phyloP scores from a whole-genome alignment of 1,284 basidiomycete species.

The Veloboletus limbatus region DNA sequence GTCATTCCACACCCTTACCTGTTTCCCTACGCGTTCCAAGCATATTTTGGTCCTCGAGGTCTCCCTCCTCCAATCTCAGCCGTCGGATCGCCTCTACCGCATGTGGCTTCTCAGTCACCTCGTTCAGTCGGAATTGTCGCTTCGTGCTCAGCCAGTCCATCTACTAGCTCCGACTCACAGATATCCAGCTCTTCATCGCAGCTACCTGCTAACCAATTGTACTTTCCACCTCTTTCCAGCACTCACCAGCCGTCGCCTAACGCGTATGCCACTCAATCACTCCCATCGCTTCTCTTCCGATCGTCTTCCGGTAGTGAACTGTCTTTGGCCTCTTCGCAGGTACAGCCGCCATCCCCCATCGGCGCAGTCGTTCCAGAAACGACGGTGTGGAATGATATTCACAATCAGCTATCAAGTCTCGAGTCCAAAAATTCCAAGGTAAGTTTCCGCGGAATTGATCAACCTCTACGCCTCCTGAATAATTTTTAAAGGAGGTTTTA shows the following conservation, averaged over 20 bases:
- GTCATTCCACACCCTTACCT: conserved; percentile 21
- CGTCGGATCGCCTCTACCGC: conserved; percentile 36
- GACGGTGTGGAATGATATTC: conserved; percentile 13
- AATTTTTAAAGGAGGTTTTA: too few relatives aligned
- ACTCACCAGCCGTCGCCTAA: conserved; percentile 13
- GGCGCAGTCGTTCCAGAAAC: neutral
- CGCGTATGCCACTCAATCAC: conserved; percentile 8
- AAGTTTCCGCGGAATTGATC: neutral
- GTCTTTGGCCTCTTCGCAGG: neutral
- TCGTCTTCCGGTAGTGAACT: neutral
- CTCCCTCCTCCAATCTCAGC: conserved; percentile 45
- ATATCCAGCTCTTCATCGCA: conserved; percentile 9
- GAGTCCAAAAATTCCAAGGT: conserved; percentile 15
- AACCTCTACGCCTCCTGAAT: too few relatives aligned
- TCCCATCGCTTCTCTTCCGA: conserved; percentile 4
- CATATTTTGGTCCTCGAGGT: conserved; percentile 29
- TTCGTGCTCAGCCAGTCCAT: conserved; percentile 13
- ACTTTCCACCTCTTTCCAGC: conserved; percentile 4
- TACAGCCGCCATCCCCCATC: conserved; percentile 2
- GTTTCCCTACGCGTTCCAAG: conserved; percentile 27
- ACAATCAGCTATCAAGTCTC: neutral
- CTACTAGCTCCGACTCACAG: conserved; percentile 12
- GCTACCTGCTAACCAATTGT: neutral
- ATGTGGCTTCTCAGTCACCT: conserved; percentile 9
- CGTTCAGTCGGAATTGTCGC: neutral